Evolutionary conservation across 2,329 filamentous ascomycete species (phyloP).

Genomic region (Hypoxylon rubiginosum): DNA sequence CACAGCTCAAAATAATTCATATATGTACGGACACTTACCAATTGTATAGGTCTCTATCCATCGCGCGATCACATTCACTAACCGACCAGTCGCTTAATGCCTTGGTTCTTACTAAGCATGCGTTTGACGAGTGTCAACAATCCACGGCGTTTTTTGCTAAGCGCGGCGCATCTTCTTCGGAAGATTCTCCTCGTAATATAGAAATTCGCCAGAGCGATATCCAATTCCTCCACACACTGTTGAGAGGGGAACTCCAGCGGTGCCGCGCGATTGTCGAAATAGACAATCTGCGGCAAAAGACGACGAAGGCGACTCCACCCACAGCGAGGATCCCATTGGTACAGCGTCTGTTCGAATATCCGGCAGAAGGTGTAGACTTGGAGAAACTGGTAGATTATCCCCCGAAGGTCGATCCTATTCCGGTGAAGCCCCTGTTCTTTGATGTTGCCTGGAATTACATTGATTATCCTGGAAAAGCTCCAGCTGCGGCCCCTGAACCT

Average conservation of each 20-base stretch:
- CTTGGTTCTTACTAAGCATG: conserved; percentile 85
- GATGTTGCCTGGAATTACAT: conserved; percentile 99
- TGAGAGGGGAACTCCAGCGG: conserved; percentile 81
- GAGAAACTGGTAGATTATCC: conserved; percentile 88
- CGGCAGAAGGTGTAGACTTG: conserved; percentile 77
- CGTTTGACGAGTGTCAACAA: conserved; percentile 70
- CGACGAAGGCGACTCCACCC: conserved; percentile 59
- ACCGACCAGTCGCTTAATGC: conserved; percentile 80
- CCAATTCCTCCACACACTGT: conserved; percentile 69
- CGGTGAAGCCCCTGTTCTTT: conserved; percentile 94
- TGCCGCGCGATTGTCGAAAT: conserved; percentile 90
- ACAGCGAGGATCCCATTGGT: conserved; percentile 72
- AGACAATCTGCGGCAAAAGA: conserved; percentile 70
- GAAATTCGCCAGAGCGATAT: conserved; percentile 73
- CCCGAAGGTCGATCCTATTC: conserved; percentile 83
- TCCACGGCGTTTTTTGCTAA: conserved; percentile 64
- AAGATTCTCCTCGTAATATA: conserved; percentile 72
- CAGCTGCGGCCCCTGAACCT: conserved; percentile 48
- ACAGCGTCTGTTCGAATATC: conserved; percentile 82
- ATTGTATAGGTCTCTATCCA: conserved; percentile 77
- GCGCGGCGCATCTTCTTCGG: conserved; percentile 50
- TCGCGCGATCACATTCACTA: conserved; percentile 86
- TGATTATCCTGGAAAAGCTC: conserved; percentile 79
- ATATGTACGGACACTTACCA: conserved; percentile 31
- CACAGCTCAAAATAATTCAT: background rate